Percentiles rank a stretch among this genome's conserved stretches.
Evolutionary conservation across 2,329 filamentous ascomycete species (phyloP).

Genomic region (Ascochyta fabae): DNA sequence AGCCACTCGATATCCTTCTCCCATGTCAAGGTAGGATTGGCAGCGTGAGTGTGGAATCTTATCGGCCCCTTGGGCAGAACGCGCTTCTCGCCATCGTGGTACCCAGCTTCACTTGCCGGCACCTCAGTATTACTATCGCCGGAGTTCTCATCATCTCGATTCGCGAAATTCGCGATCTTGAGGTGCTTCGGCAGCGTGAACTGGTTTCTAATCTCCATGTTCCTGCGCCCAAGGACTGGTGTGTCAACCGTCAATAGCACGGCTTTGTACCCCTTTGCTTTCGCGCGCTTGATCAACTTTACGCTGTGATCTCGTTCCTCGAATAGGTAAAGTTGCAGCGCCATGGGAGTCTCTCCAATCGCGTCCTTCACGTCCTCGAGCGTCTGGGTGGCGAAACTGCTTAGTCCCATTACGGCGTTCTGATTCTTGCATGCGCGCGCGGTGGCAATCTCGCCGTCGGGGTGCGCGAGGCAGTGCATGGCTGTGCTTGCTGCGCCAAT

Average conservation of each 20-base stretch:
- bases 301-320: constrained; percentile 30
- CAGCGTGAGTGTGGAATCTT: constrained; percentile 29
- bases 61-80: constrained; percentile 21
- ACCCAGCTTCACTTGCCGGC: background rate
- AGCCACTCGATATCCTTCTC: constrained; percentile 34
- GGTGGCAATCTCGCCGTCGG: constrained; percentile 53
- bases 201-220: constrained; percentile 36
- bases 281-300: constrained; percentile 32
- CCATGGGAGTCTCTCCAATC: constrained; percentile 46
- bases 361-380: constrained; percentile 56
- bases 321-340: constrained; percentile 54
- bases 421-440: constrained; percentile 50
- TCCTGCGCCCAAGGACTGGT: constrained; percentile 29
- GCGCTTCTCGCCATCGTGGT: constrained; percentile 11
- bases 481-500: constrained; percentile 53
- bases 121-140: constrained; percentile 8
- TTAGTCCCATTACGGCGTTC: constrained; percentile 47
- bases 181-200: constrained; percentile 33
- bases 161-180: constrained; percentile 29
- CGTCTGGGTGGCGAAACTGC: constrained; percentile 50
- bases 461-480: constrained; percentile 53
- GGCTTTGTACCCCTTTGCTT: constrained; percentile 35
- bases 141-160: constrained; percentile 6
- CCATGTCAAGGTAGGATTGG: constrained; percentile 32
- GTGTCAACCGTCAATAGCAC: constrained; percentile 37